Evolutionary conservation across 768 basidiomycete genomes (phyloP).

Genomic region (Boletus pseudo-olivaceus): DNA sequence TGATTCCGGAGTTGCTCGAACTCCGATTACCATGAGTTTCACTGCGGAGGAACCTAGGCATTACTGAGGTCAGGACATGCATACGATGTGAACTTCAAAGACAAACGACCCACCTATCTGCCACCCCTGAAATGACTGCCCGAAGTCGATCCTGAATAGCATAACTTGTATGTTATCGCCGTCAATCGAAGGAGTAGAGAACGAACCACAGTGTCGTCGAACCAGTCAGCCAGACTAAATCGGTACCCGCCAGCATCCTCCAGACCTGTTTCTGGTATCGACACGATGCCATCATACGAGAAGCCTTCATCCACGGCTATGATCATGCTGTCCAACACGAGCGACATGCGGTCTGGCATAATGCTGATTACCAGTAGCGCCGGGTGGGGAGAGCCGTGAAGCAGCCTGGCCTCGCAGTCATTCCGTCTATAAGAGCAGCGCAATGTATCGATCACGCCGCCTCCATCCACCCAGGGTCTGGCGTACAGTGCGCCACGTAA

Average conservation of each 20-base stretch:
- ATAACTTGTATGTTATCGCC: background rate
- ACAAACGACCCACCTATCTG: background rate
- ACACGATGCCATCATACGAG: background rate
- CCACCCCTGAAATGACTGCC: background rate
- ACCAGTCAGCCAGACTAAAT: background rate
- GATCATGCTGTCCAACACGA: conserved; percentile 4
- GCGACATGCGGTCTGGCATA: background rate
- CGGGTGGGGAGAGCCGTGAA: background rate
- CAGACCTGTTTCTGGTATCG: background rate
- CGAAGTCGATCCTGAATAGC: background rate
- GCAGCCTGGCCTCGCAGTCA: no score
- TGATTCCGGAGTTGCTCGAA: background rate
- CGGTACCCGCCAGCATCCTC: background rate
- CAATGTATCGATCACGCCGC: background rate
- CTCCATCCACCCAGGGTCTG: background rate
- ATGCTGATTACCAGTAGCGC: no score
- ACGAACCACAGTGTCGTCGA: background rate
- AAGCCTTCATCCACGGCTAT: background rate
- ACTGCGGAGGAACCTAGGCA: background rate
- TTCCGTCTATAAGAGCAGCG: background rate
- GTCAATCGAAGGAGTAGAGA: background rate
- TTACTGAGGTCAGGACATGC: background rate
- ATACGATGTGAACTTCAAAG: background rate
- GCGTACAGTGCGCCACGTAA: background rate
- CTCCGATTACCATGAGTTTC: background rate